phyloP scores from a whole-genome alignment of 768 basidiomycete genomes.

The Serendipita sp. region DNA sequence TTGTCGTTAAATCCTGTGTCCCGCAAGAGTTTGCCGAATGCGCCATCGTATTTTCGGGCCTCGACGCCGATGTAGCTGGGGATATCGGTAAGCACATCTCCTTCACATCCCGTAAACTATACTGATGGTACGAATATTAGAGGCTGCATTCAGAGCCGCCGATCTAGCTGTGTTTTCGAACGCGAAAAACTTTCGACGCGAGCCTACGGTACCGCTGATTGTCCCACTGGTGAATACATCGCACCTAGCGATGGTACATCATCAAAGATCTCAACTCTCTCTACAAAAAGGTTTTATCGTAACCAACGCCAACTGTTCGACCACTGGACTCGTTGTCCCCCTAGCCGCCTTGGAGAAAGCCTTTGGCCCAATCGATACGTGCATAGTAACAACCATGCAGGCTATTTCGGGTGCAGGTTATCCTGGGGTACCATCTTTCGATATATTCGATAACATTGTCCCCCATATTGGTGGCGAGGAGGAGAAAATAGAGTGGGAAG shows the following conservation, averaged over 20 bases:
- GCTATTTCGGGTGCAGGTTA: constrained; percentile 98
- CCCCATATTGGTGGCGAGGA: constrained; percentile 89
- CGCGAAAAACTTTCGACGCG: constrained; percentile 88
- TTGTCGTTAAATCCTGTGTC: constrained; percentile 62
- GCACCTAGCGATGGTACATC: constrained; percentile 69
- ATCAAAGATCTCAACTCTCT: constrained; percentile 58
- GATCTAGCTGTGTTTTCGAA: constrained; percentile 93
- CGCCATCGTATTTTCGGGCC: constrained; percentile 81
- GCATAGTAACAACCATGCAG: constrained; percentile 91
- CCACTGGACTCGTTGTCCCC: constrained; percentile 86
- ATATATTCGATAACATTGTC: constrained; percentile 91
- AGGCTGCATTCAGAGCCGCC: constrained; percentile 70
- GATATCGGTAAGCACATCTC: constrained; percentile 61
- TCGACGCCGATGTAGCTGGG: constrained; percentile 89
- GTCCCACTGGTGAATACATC: constrained; percentile 88
- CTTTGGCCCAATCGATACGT: constrained; percentile 87
- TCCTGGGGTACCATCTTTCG: constrained; percentile 77
- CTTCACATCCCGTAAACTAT: not conserved
- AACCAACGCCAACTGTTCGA: constrained; percentile 97
- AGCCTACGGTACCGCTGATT: constrained; percentile 84
- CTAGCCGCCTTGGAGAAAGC: constrained; percentile 75
- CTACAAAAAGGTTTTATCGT: constrained; percentile 82
- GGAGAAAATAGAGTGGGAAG: constrained; percentile 99
- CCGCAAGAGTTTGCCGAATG: constrained; percentile 68
- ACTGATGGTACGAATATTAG: constrained; percentile 27